phyloP scores from a whole-genome alignment of 2,329 filamentous ascomycete genomes.

The Magnaporthiopsis rhizophila region DNA sequence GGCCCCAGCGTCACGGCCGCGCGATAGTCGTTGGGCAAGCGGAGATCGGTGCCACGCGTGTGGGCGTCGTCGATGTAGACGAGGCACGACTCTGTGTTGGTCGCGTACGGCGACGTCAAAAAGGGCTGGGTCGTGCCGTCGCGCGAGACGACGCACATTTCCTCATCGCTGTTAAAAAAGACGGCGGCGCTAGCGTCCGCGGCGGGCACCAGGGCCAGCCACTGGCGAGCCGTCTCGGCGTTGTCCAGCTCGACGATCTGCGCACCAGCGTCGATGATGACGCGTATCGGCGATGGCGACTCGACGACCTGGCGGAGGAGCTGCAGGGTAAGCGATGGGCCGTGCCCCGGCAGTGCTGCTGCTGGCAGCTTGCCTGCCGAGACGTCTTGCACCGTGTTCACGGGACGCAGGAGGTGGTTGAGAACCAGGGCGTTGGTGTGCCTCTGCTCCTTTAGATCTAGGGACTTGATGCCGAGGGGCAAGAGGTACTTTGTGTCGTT shows the following conservation, averaged over 20 bases:
- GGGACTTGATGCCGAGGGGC: constrained; percentile 46
- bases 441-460: constrained; percentile 42
- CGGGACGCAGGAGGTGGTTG: constrained; percentile 43
- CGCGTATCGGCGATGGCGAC: constrained; percentile 34
- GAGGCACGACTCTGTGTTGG: constrained; percentile 49
- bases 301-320: constrained; percentile 21
- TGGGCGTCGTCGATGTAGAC: constrained; percentile 66
- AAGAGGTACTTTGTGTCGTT: constrained; percentile 52
- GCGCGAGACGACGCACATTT: too few species aligned
- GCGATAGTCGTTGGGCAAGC: constrained; percentile 47
- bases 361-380: too few species aligned
- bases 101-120: constrained; percentile 48
- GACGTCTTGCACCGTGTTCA: constrained; percentile 36
- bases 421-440: constrained; percentile 64
- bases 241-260: constrained; percentile 61
- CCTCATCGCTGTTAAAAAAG: constrained; percentile 46
- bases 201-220: constrained; percentile 33
- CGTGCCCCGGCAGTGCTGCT: too few species aligned
- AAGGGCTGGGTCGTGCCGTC: constrained; percentile 34
- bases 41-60: constrained; percentile 61
- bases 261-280: constrained; percentile 65
- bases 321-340: constrained; percentile 10
- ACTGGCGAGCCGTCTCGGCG: constrained; percentile 39
- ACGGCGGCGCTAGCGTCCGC: constrained; percentile 43
- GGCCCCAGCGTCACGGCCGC: constrained; percentile 63